Evolutionary conservation across 108 stramenopile genomes (phyloP).

Genomic region (Conticribra guillardii): DNA sequence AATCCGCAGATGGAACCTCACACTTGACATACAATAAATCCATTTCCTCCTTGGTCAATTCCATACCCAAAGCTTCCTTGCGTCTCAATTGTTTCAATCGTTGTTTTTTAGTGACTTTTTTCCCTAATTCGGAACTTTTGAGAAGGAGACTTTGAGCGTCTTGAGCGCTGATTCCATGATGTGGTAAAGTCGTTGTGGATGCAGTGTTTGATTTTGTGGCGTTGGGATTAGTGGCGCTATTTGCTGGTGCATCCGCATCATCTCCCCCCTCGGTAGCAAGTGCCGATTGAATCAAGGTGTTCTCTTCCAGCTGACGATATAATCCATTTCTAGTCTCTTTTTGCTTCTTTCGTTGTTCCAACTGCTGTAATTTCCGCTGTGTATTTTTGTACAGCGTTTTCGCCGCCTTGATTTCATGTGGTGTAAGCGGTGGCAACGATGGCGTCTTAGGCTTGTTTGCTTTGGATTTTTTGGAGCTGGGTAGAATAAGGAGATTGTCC

Average conservation of each 20-base stretch:
- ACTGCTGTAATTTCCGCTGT: constrained; percentile 69
- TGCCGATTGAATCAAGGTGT: constrained; percentile 38
- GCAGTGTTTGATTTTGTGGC: constrained; percentile 10
- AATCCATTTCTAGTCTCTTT: constrained; percentile 68
- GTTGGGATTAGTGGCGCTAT: constrained; percentile 1
- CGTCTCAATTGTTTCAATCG: constrained; percentile 60
- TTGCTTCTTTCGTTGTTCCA: constrained; percentile 63
- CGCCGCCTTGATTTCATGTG: constrained; percentile 74
- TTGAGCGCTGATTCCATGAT: constrained; percentile 29
- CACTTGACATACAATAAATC: constrained; percentile 63
- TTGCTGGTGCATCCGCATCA: constrained; percentile 28
- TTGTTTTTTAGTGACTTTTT: constrained; percentile 74
- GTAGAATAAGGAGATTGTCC: constrained; percentile 51
- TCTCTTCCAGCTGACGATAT: constrained; percentile 63
- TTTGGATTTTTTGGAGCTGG: constrained; percentile 50
- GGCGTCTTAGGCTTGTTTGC: constrained; percentile 45
- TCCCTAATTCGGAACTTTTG: constrained; percentile 50
- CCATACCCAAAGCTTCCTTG: constrained; percentile 72
- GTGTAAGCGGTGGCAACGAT: constrained; percentile 63
- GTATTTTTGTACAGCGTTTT: constrained; percentile 72
- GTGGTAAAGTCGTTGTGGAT: constrained; percentile 12
- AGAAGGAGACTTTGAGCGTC: constrained; percentile 40
- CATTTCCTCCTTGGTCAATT: constrained; percentile 71
- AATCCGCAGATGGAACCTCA: constrained; percentile 33
- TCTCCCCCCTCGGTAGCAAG: constrained; percentile 8